Percentiles rank a stretch among this genome's conserved stretches.
Evolutionary conservation across 2,329 filamentous ascomycete species (phyloP).

Genomic region (Calonectria pseudoturangicola): DNA sequence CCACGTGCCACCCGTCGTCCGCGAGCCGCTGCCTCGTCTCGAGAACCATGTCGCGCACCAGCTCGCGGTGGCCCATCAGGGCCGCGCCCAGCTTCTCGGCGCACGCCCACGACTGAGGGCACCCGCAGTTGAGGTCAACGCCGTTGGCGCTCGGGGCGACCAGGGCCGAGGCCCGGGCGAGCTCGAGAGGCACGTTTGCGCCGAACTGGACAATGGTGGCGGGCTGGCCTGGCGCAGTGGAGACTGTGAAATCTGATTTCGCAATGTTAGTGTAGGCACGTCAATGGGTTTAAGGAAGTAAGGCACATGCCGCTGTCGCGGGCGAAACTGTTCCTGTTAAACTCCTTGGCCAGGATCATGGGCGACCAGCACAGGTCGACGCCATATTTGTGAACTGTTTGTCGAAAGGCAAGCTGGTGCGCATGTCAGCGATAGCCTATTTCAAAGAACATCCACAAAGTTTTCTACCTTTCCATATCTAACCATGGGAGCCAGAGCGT

Average conservation of each 20-base stretch:
- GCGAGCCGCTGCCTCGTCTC: slow-evolving; percentile 72
- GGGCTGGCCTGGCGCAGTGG: slow-evolving; percentile 70
- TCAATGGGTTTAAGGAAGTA: too few species aligned
- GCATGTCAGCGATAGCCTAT: slow-evolving; percentile 31
- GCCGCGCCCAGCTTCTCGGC: slow-evolving; percentile 80
- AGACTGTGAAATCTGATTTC: slow-evolving; percentile 75
- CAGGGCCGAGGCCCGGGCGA: slow-evolving; percentile 77
- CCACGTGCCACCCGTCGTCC: slow-evolving; percentile 72
- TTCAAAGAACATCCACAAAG: not conserved
- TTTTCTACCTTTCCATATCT: slow-evolving; percentile 74
- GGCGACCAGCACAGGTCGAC: slow-evolving; percentile 82
- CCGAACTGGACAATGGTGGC: slow-evolving; percentile 82
- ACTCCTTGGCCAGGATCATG: slow-evolving; percentile 83
- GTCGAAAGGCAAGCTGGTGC: slow-evolving; percentile 78
- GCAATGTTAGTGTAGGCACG: not conserved
- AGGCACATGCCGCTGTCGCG: slow-evolving; percentile 72
- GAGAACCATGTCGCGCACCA: slow-evolving; percentile 79
- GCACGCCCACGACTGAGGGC: slow-evolving; percentile 83
- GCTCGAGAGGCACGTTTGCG: slow-evolving; percentile 75
- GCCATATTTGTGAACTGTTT: slow-evolving; percentile 78
- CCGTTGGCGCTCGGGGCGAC: slow-evolving; percentile 78
- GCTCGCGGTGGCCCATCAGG: slow-evolving; percentile 79
- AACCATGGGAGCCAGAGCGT: slow-evolving; percentile 81
- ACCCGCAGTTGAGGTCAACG: slow-evolving; percentile 83
- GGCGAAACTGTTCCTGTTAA: slow-evolving; percentile 76